Evolutionary conservation across 2,329 filamentous ascomycete species (phyloP), one percentile per base, ranked within the genome.

Genomic region (Thielaviopsis euricoi): DNA sequence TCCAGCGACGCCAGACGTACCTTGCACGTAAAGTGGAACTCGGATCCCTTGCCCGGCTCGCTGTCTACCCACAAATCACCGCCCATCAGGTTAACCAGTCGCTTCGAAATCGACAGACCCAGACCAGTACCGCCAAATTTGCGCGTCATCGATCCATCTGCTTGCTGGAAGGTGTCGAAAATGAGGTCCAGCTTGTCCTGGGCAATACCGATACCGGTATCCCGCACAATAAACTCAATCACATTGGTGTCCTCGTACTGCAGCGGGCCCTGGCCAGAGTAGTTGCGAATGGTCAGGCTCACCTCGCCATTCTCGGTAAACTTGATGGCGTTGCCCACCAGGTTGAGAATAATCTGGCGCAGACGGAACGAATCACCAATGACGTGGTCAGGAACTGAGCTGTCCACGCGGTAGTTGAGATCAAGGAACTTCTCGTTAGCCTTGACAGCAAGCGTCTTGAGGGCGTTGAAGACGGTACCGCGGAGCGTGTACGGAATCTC

Each of bases 161-260:
- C 93, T 73, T 97, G 93, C 70, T 96, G 91, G 82, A 97, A 97
- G 0, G 91, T 97, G 72, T 97, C 93, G 71, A 98, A 97, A 67
- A 98, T 97, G 63, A 97, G 77, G 67, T 95, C 89, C 56, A 97
- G 80, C 74, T 97, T 97, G 72, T 97, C 90, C 63, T 86, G 81
- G 65, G 91, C 88, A 65, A 97, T 97, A 65, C 93, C 93, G 66
- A 97, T 98, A 64, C 93, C 93, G 40, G 93, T 97, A 69, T 97
- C 93, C 21, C 87, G 87, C 37, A 98, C 93, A 57, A 91, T 85
- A 71, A 97, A 97, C 71, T 97, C 89, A 68, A 96, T 91, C 26
- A 89, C 86, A 69, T 96, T 87, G 64, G 81, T 86, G 49, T 82
- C 76, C 53, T 83, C 79, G 53, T 83, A 78, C 61, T 81, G 76